Conservation (phyloP, 106 monocot species). For the Dendrobium catenatum region DNA sequence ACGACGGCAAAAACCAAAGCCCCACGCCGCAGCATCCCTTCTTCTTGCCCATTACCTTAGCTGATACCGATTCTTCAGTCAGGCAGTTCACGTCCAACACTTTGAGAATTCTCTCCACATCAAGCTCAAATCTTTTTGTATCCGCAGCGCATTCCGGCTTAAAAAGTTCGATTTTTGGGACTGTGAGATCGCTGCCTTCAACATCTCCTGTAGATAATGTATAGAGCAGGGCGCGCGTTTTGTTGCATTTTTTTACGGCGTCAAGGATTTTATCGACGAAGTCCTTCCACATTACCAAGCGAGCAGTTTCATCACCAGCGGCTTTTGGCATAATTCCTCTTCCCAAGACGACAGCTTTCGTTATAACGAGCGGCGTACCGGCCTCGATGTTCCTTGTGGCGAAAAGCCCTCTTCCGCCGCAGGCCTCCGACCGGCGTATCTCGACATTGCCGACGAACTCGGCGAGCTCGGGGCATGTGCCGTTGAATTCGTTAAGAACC, state of each 20-base stretch:
- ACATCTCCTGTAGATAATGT: constrained; percentile 47
- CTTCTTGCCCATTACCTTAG: constrained; percentile 37
- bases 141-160: constrained; percentile 22
- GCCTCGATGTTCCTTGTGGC: constrained; percentile 53
- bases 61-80: constrained; percentile 41
- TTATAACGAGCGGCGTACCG: constrained; percentile 55
- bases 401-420: constrained; percentile 68
- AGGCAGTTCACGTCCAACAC: constrained; percentile 82
- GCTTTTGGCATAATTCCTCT: constrained; percentile 55
- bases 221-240: constrained; percentile 42
- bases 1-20: constrained; percentile 73
- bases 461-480: constrained; percentile 62
- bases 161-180: constrained; percentile 61
- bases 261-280: constrained; percentile 64
- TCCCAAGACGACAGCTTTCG: constrained; percentile 59
- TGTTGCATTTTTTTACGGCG: constrained; percentile 29
- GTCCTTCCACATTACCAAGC: constrained; percentile 89
- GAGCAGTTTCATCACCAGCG: constrained; percentile 14
- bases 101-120: constrained; percentile 54
- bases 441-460: constrained; percentile 78
- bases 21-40: constrained; percentile 42
- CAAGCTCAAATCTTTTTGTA: constrained; percentile 5
- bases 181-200: constrained; percentile 7
- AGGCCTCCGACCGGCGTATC: constrained; percentile 33
- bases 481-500: constrained; percentile 45